Base-by-base conservation (phyloP, 2,329 filamentous ascomycete species). In the Aspergillus pseudoglaucus region DNA sequence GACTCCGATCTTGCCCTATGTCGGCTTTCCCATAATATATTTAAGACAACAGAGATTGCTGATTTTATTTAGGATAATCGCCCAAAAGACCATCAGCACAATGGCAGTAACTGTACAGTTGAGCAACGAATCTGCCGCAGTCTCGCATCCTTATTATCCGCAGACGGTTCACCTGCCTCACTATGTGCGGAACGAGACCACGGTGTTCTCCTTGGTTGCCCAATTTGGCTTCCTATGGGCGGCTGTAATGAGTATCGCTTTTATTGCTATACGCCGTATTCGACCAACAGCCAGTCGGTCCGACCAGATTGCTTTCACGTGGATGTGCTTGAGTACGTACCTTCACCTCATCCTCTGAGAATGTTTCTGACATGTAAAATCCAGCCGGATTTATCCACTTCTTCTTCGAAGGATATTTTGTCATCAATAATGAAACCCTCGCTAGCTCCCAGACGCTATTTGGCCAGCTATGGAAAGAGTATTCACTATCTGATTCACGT, bases 391-490 rank as follows among this genome's bases (percentile, higher is more conserved):
- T 46, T 15, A 59, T 90, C 30, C 87, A 90, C 65, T 72, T 84
- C 37, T 81, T 83, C 59, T 90, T 90, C 63, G 87, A 90, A 71
- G 84, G 81, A 37, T 90, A 89, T 67, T 90, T 85, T 62, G 74
- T 87, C 43, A 65, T 77, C 50, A 79, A 88, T 60, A 82, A 84
- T 57, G 63, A 69, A 10, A 67, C 67, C 18, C 71, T 91, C 53
- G 77, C 82, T 1, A 70, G 76, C n/a, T 78, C 78, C 50, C 81
- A 86, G 58, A 79, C 79, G 17, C 69, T 90, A 3, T 84, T 89
- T 49, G 87, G 84, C 2, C 87, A 94, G 71, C 75, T 94, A 30
- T 95, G 89, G 89, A 94, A 94, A 64, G 88, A 94, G 67, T 95
- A 95, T 63, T 77, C 86, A 1, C 77, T 89, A 25, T 89, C 87